phyloP scores from a whole-genome alignment of 225 moss, liverwort and hornwort species.

The Bryum argenteum region DNA sequence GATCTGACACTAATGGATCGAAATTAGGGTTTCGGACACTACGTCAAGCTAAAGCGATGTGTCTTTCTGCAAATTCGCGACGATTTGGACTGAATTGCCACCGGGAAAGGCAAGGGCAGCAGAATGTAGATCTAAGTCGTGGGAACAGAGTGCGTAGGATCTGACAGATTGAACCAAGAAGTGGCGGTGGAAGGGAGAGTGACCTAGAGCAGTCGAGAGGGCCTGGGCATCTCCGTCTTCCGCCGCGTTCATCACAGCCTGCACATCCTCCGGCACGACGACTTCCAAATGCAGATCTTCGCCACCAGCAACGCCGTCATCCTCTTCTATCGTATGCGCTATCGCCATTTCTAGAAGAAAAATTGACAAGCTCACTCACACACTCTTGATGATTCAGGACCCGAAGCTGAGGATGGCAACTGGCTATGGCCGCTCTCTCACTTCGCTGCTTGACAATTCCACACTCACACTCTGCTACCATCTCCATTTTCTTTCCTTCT shows the following conservation, averaged over 20 bases:
- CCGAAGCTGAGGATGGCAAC: slow-evolving; percentile 1
- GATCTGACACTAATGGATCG: not conserved
- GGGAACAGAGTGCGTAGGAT: not conserved
- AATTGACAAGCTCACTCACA: not conserved
- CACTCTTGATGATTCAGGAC: not conserved
- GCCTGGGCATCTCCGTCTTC: slow-evolving; percentile 53
- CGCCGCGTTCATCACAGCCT: slow-evolving; percentile 58
- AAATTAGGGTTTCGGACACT: slow-evolving; percentile 22
- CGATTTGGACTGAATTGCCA: not conserved
- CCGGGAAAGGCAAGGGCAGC: too few relatives aligned
- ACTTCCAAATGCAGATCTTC: slow-evolving; percentile 41
- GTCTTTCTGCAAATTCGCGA: not conserved
- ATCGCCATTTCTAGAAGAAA: slow-evolving; percentile 41
- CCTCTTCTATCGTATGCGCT: slow-evolving; percentile 52
- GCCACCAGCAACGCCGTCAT: slow-evolving; percentile 42
- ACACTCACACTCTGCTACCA: not conserved
- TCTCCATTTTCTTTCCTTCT: not conserved
- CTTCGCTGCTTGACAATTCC: not conserved
- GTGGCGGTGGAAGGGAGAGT: slow-evolving; percentile 4
- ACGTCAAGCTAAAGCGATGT: not conserved
- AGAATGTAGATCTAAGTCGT: slow-evolving; percentile 16
- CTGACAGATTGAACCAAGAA: not conserved
- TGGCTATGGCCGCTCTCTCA: not conserved
- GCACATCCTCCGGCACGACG: slow-evolving; percentile 56
- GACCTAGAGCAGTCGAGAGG: slow-evolving; percentile 57